Base-by-base conservation (phyloP, 768 basidiomycete genomes). In the Suillus variegatus region DNA sequence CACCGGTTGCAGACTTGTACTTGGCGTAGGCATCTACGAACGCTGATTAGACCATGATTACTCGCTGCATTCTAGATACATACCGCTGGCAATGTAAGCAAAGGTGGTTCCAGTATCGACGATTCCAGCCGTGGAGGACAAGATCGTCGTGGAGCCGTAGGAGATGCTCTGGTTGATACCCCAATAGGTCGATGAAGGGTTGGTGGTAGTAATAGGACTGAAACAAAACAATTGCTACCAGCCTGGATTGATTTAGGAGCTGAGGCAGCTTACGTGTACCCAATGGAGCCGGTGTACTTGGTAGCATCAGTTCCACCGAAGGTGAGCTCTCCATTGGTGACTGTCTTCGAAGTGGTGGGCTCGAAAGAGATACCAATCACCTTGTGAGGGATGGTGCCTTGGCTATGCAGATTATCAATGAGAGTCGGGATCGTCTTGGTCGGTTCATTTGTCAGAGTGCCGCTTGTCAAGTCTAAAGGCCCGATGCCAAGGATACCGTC, bases 51-150 rank as follows among this genome's bases (percentile, higher is more conserved):
- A 8, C 6, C 9, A 28, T 20, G 6, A 20, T 28, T 2, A 36
- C 57, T 28, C 25, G 3, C 25, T 13, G 40, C 38, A 60, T n/a
- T 60, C 32, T 20, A n/a, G 61, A 18, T 25, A 67, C 74, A 70
- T 44, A 75, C 75, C 78, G n/a, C 81, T 76, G 28, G 85, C 81
- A 56, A 86, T 67, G 55, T 83, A 77, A 58, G 86, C 71, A 66
- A 86, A 74, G n/a, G 85, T 86, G 16, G 84, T 86, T 18, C 84
- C 85, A 25, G 87, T 88, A 69, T 88, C 87, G 52, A 88, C 84
- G 65, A 89, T 85, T 64, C 87, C 88, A 47, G 84, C 82, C 46
- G 81, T 82, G 60, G 63, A 72, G 6, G 76, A 41, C 61, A 88
- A 75, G 60, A 88, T 85, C 22, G 76, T 75, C 13, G 76, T 82